Conservation (phyloP, 371 early-diverging fungal species). For the Thermomucor indicae-seudaticae region DNA sequence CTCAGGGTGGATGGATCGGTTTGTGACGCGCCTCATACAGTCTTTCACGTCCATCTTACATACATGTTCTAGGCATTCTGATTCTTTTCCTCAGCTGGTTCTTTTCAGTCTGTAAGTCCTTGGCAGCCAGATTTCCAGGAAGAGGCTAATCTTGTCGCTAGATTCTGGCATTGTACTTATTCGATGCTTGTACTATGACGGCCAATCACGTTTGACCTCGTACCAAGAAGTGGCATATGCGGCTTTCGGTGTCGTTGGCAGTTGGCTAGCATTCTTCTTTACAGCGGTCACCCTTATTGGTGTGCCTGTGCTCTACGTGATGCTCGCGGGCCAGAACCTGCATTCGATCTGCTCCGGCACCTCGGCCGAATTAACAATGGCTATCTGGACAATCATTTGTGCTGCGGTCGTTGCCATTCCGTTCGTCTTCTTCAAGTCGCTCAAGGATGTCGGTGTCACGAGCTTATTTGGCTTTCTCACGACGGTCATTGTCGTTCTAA, state of each 20-base stretch:
- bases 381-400: slow-evolving; percentile 64
- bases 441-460: slow-evolving; percentile 71
- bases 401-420: slow-evolving; percentile 63
- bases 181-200: slow-evolving; percentile 19
- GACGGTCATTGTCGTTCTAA: slow-evolving; percentile 35
- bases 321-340: slow-evolving; percentile 67
- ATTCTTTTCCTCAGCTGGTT: slow-evolving; percentile 36
- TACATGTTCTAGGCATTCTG: slow-evolving; percentile 18
- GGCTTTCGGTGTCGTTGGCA: slow-evolving; percentile 60
- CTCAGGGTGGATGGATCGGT: slow-evolving; percentile 81
- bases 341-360: slow-evolving; percentile 38
- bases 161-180: slow-evolving; percentile 21
- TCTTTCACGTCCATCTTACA: too few relatives aligned
- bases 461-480: slow-evolving; percentile 32
- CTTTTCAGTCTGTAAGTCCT: slow-evolving; percentile 34
- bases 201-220: slow-evolving; percentile 38
- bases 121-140: too few relatives aligned
- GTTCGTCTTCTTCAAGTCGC: slow-evolving; percentile 62
- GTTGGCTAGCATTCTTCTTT: slow-evolving; percentile 62
- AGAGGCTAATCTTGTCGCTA: neutral
- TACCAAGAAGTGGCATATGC: slow-evolving; percentile 62
- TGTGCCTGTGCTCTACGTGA: slow-evolving; percentile 67
- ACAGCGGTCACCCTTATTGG: slow-evolving; percentile 63
- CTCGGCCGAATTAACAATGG: slow-evolving; percentile 17
- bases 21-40: too few relatives aligned